Conservation (phyloP, 2,329 filamentous ascomycete species). For the Monosporascus sp. region DNA sequence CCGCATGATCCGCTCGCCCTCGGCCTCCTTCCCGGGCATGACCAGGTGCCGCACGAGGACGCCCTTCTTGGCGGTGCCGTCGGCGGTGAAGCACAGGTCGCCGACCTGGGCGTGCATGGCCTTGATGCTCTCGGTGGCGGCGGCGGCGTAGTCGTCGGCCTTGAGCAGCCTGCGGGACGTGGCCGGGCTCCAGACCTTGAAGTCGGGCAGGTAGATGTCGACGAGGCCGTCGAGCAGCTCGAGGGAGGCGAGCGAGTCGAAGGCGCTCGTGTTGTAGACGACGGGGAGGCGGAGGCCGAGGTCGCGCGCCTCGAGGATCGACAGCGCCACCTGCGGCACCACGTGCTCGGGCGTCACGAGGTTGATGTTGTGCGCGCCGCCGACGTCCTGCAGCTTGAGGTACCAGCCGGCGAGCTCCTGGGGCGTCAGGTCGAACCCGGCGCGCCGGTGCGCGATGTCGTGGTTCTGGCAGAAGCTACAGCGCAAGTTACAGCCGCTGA, state of each 20-base stretch:
- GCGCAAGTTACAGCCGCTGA: conserved; percentile 68
- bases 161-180: conserved; percentile 71
- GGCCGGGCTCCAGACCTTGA: conserved; percentile 70
- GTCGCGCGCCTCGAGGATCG: conserved; percentile 68
- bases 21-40: conserved; percentile 75
- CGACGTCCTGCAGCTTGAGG: conserved; percentile 73
- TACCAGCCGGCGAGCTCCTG: conserved; percentile 80
- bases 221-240: conserved; percentile 72
- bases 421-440: conserved; percentile 73
- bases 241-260: conserved; percentile 70
- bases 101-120: conserved; percentile 80
- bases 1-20: conserved; percentile 68
- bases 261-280: conserved; percentile 81
- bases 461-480: conserved; percentile 80
- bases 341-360: conserved; percentile 84
- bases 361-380: conserved; percentile 87
- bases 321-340: conserved; percentile 74
- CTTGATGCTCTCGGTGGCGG: conserved; percentile 71
- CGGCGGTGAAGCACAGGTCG: conserved; percentile 74
- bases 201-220: conserved; percentile 84
- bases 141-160: conserved; percentile 67
- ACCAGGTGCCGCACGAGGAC: conserved; percentile 75
- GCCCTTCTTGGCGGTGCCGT: conserved; percentile 75
- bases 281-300: conserved; percentile 68
- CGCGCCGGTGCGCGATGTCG: conserved; percentile 77